Evolutionary conservation across 768 basidiomycete genomes (phyloP), one percentile per base, ranked within the genome.

Genomic region (Boletus rufocinnamomeus): DNA sequence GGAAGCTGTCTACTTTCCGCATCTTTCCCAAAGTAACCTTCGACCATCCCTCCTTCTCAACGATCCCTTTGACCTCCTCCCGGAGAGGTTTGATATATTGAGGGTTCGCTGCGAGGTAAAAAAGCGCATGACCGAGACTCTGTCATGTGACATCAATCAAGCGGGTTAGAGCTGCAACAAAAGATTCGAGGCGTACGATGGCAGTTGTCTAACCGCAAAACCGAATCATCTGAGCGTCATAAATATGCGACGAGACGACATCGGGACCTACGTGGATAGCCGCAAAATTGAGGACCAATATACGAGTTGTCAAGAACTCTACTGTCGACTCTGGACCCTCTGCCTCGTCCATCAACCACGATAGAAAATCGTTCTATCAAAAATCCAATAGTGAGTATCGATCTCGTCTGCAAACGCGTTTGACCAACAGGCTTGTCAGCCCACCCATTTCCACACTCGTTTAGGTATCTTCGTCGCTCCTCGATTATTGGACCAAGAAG

Each of bases 1-100:
- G 61, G 52, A 80, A 79, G 34, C 76, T 80, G 45, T 80, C 78
- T 3, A 79, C 51, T 56, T 73, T 73, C 50, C 60, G 69, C 67
- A 76, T 68, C 41, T 69, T 70, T 11, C 38, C 57, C n/a, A 76
- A 23, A 1, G 65, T 19, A 10, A 0, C 19, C 6, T 50, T 63
- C 1, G 61, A 38, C 61, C 61, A 63, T 17, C 47, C 61, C 1
- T 63, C 55, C 47, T 44, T 21, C 34, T 45, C 41, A 0, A 63
- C 10, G 23, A 53, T 37, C 3, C 2, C 9, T 8, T 62, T 53
- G 0, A 61, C 60, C 16, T 40, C 32, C 38, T 76, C 69, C 0
- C 78, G 72, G 4, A 81, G 65, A 6, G 69, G 69, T 9, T 64
- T 59, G 9, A 72, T 58, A 50, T 69, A 76, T 27, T 74, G 58